Evolutionary conservation across 179 eudicot genomes (phyloP).

Genomic region (Carnegiea gigantea): DNA sequence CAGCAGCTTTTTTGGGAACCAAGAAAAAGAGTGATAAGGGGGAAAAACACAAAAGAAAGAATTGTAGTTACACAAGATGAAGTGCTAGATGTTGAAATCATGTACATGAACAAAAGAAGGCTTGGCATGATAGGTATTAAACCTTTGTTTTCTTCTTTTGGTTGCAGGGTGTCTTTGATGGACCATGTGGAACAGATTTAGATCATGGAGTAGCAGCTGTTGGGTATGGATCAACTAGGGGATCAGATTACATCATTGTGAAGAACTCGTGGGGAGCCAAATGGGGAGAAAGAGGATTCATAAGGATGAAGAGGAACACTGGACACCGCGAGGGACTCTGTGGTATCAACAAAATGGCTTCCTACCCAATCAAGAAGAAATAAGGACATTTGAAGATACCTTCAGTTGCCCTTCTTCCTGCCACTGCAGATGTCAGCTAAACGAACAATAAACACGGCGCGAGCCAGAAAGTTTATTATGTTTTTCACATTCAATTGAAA

Average conservation of each 20-base stretch:
- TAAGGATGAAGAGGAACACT: conserved; percentile 64
- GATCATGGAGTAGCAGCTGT: conserved; percentile 77
- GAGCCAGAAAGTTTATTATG: background rate
- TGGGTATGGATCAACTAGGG: conserved; percentile 61
- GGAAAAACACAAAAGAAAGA: too few species aligned
- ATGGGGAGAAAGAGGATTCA: conserved; percentile 79
- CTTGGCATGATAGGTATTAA: background rate
- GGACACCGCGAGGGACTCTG: conserved; percentile 54
- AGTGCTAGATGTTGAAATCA: background rate
- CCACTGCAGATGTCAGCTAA: conserved; percentile 22
- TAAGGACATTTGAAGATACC: conserved; percentile 13
- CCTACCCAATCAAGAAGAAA: conserved; percentile 59
- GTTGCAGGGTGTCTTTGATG: conserved; percentile 69
- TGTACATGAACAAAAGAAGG: background rate
- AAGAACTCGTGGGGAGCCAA: conserved; percentile 72
- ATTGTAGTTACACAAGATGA: too few species aligned
- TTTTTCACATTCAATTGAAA: background rate
- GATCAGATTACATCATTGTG: conserved; percentile 54
- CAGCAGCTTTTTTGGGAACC: background rate
- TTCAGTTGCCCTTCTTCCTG: conserved; percentile 10
- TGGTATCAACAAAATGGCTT: conserved; percentile 76
- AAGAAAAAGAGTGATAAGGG: background rate
- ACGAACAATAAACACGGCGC: conserved; percentile 21
- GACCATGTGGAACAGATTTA: conserved; percentile 55
- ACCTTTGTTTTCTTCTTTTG: background rate